A percentile compares a stretch with the other conserved stretches of the same genome.
These are phyloP conservation scores for Auricularia cornea DNA, from an alignment of 768 basidiomycete genomes.

Conservation along the genomic window DNA sequence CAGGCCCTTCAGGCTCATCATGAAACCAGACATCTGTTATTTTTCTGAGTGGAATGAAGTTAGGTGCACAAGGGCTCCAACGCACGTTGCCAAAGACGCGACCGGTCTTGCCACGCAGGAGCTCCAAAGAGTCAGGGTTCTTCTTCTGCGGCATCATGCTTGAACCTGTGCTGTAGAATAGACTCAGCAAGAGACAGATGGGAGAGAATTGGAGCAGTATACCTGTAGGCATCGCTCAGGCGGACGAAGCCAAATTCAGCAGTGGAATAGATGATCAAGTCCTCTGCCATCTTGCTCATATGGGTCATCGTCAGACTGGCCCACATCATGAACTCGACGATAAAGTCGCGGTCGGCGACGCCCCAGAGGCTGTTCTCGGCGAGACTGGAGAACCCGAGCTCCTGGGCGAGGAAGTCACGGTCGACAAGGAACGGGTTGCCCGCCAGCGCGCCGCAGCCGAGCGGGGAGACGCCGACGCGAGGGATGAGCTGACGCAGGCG, in stretches of 20 bases:
- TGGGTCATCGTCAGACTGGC: constrained; percentile 87
- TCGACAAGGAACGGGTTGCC: constrained; percentile 95
- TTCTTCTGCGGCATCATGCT: constrained; percentile 99
- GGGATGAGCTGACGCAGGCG: constrained; percentile 77
- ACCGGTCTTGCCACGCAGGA: constrained; percentile 91
- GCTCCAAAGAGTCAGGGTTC: constrained; percentile 93
- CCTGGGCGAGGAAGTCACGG: constrained; percentile 82
- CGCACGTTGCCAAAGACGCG: constrained; percentile 86
- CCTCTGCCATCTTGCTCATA: constrained; percentile 90
- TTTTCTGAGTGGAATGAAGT: too few species aligned
- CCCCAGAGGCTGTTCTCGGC: constrained; percentile 97
- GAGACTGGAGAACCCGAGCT: constrained; percentile 81
- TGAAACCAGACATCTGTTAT: constrained; percentile 87
- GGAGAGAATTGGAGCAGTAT: constrained; percentile 20
- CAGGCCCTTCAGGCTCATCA: constrained; percentile 94
- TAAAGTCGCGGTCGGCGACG: constrained; percentile 94
- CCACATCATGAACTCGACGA: constrained; percentile 98
- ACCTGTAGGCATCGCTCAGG: constrained; percentile 84
- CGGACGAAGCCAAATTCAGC: constrained; percentile 96
- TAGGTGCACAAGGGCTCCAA: constrained; percentile 4
- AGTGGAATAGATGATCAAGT: constrained; percentile 92
- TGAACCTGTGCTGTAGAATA: constrained; percentile 71
- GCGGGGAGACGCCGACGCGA: constrained; percentile 85
- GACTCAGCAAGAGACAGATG: constrained; percentile 1
- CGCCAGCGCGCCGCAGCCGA: constrained; percentile 91